Base-by-base conservation (phyloP, 2,329 filamentous ascomycete genomes). In the Didymella glomerata region DNA sequence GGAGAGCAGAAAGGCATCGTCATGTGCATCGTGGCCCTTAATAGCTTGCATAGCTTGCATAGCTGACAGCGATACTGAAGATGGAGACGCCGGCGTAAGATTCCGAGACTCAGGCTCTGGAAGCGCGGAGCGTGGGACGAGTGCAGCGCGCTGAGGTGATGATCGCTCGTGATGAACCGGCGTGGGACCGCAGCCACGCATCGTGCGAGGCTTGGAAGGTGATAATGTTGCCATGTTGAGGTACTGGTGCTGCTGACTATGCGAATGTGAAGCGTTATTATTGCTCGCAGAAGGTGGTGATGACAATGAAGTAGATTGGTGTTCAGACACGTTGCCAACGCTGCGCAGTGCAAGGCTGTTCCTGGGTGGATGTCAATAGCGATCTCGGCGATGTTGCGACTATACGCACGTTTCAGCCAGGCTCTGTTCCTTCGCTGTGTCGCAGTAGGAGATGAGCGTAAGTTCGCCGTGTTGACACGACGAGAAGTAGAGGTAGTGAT, bases 401-500 rank as follows among this genome's bases (percentile, higher is more conserved):
- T 18, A 4, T 22, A 34, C 62, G 9, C 68, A 71, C 73, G 42
- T 60, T 50, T 64, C 34, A 24, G 63, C 64, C 36, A 69, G 45
- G 44, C 59, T 61, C 7, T 68, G 66, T 50, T 64, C 60, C 50
- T 53, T 69, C 24, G 67, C 68, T 44, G 62, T 71, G 54, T 70
- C 64, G 68, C 76, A 78, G 61, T 75, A 76, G 50, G 67, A 63
- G 54, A 71, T 41, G 50, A 63, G 67, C 56, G 60, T 68, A 28
- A 77, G 48, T 42, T 76, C 69, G 32, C 60, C 63, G 65, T 78
- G 76, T 57, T 58, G 62, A 63, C 76, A 78, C 24, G 46, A 27
- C 6, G 68, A 68, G 54, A 69, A 74, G 63, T 73, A 76, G 49
- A 71, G 57, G 65, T 77, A 77, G 18, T 64, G 62, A 68, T 76